These are phyloP conservation scores for button mushroom (Agaricus bisporus) DNA, from an alignment of 768 basidiomycete genomes.

Conservation along the genomic window DNA sequence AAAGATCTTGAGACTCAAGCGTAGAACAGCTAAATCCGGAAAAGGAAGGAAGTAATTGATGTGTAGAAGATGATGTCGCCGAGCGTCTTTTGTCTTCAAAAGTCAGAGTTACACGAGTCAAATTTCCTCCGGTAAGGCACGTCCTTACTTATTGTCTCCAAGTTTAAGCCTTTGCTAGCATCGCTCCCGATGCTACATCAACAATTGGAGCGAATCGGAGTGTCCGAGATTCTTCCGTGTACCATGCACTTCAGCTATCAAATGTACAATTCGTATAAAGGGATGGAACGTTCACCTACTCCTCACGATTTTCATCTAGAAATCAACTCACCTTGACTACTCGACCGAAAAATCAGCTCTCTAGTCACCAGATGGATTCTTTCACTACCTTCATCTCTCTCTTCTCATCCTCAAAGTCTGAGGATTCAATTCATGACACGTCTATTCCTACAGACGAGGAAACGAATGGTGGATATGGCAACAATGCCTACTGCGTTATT, in stretches of 20 bases:
- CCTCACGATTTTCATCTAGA: neutral
- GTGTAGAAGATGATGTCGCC: neutral
- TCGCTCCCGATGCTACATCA: neutral
- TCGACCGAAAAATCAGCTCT: neutral
- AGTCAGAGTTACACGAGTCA: neutral
- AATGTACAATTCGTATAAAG: neutral
- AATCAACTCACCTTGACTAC: neutral
- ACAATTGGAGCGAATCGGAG: slow-evolving; percentile 4
- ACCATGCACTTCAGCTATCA: neutral
- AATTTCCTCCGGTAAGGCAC: neutral
- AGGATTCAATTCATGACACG: slow-evolving; percentile 8
- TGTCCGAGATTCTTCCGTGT: neutral
- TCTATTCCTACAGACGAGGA: slow-evolving; percentile 17
- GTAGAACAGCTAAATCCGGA: neutral
- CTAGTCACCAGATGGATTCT: slow-evolving; percentile 17
- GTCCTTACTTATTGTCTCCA: slow-evolving; percentile 7
- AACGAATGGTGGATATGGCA: slow-evolving; percentile 8
- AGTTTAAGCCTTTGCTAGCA: neutral
- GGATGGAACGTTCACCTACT: neutral
- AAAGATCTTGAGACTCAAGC: neutral
- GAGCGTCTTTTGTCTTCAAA: slow-evolving; percentile 7
- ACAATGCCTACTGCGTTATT: slow-evolving; percentile 18
- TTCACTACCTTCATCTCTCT: slow-evolving; percentile 16
- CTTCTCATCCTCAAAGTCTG: slow-evolving; percentile 11
- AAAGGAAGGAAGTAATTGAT: slow-evolving; percentile 1